Evolutionary conservation across 2,329 filamentous ascomycete species (phyloP), one percentile per base, ranked within the genome.

Genomic region (Bipolaris sorokiniana): DNA sequence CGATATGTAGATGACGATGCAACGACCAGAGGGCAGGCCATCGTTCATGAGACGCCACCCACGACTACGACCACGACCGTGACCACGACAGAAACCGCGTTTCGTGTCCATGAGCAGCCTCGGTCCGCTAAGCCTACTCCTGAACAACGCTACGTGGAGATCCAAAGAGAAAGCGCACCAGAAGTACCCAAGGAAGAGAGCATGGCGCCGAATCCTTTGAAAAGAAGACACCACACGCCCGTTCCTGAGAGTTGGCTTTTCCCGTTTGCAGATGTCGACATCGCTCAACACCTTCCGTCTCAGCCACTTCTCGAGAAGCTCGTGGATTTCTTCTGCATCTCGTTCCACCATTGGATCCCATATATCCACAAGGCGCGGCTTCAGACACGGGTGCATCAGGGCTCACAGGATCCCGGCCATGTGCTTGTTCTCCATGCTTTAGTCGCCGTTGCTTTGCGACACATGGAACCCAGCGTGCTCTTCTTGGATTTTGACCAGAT

Each of bases 281-380:
- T 69, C 40, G 64, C 64, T 6, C 64, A 70, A 11, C 60, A 73
- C 20, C 37, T 74, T 22, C 72, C 72, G 15, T 42, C 64, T 11
- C 69, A 71, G 44, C 58, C 63, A 18, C 44, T 73, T 7, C 59
- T 74, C 1, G 33, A 66, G 36, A 72, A 68, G 38, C 51, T 73
- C 7, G 68, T 62, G 3, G 68, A 73, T 26, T 73, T 69, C 38
- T 74, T 73, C 31, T 73, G 68, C 26, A 54, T 63, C 9, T 71
- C 72, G 0, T 73, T 73, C n/a, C 72, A 74, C 55, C 72, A 74
- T 42, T 74, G 72, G 72, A 71, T 74, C 7, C 72, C 72, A 1
- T 73, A 71, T 31, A 51, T 73, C 1, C 71, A 74, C 56, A 74
- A 74, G 50, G 48, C 68, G 23, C 55, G 70, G n/a, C 59, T 74